Evolutionary conservation across 1,284 basidiomycete genomes (phyloP), one percentile per base, ranked within the genome.

Genomic region (Ustilago shanxiensis): DNA sequence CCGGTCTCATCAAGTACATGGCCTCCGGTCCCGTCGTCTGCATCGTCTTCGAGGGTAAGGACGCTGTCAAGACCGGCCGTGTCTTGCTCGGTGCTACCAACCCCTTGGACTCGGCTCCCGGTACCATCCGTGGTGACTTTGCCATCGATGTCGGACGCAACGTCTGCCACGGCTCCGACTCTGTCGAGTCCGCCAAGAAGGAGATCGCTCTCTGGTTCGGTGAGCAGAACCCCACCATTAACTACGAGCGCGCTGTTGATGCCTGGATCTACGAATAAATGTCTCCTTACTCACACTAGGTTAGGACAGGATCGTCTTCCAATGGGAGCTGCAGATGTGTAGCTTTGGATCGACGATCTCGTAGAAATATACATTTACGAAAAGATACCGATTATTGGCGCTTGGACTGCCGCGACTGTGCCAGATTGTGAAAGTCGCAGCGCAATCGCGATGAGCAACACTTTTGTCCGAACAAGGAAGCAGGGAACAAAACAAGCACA

Each of bases 31-130:
- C 96, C 82, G 96, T 99, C 82, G 92, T 97, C 85, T 93, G 90
- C 85, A 97, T 98, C 91, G 96, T 96, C 85, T 98, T 95, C 91
- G 90, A 98, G 89, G 96, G 96, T 83, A 92, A 95, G 84, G 94
- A 84, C 65, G 83, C 83, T 56, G 83, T 85, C 57, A 83, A 82
- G 79, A 80, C 80, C 66, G 95, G 95, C 83, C 94, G 95, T 88
- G 90, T 88, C 87, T 95, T 98, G 91, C 93, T 99, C 83, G 95
- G 96, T 86, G 92, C 95, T 55, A 98, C 97, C 87, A 98, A 99
- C 92, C 97, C 96, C 70, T 91, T 98, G 74, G 90, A 90, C 59
- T 98, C 95, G 76, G 89, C 91, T 76, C 91, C 94, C 52, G 84
- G 84, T 37, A 86, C 83, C 59, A 77, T 77, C 69, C 45, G 74